These are phyloP conservation scores for Podila minutissima DNA, from an alignment of 192 early-diverging fungal species.

Conservation along the genomic window DNA sequence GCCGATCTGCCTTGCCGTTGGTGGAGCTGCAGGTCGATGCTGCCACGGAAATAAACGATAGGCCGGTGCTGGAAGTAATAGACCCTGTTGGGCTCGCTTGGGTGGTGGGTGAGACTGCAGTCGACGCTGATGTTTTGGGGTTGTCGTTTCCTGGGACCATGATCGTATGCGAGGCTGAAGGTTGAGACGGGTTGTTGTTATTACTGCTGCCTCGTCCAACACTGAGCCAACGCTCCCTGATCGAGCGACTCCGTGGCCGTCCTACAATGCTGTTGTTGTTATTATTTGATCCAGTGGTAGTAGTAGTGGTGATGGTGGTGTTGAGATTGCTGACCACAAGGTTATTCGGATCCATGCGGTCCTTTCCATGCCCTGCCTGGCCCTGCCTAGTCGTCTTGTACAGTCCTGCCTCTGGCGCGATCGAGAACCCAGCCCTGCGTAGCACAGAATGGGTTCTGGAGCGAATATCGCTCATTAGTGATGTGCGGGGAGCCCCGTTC, in stretches of 20 bases:
- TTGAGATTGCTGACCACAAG: not conserved
- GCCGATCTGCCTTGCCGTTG: not conserved
- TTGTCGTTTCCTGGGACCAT: no score
- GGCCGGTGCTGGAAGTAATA: not conserved
- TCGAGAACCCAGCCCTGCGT: slow-evolving; percentile 33
- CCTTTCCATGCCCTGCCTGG: not conserved
- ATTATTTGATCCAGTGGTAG: not conserved
- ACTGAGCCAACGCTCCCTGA: not conserved
- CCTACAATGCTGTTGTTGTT: not conserved
- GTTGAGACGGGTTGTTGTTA: not conserved
- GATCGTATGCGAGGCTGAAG: not conserved
- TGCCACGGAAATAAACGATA: not conserved
- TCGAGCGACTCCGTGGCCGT: slow-evolving; percentile 24
- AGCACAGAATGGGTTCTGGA: slow-evolving; percentile 24
- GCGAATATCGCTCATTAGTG: slow-evolving; percentile 39
- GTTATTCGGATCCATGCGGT: slow-evolving; percentile 17
- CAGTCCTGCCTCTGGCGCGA: slow-evolving; percentile 34
- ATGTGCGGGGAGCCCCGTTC: slow-evolving; percentile 11
- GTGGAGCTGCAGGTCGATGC: slow-evolving; percentile 1
- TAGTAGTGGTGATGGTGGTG: not conserved
- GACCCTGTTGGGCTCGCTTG: not conserved
- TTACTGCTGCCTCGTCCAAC: not conserved
- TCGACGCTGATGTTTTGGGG: not conserved
- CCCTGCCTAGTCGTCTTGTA: slow-evolving; percentile 2
- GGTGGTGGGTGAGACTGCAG: not conserved